phyloP scores from a whole-genome alignment of 2,329 filamentous ascomycete species.

The Neonectria coccinea region DNA sequence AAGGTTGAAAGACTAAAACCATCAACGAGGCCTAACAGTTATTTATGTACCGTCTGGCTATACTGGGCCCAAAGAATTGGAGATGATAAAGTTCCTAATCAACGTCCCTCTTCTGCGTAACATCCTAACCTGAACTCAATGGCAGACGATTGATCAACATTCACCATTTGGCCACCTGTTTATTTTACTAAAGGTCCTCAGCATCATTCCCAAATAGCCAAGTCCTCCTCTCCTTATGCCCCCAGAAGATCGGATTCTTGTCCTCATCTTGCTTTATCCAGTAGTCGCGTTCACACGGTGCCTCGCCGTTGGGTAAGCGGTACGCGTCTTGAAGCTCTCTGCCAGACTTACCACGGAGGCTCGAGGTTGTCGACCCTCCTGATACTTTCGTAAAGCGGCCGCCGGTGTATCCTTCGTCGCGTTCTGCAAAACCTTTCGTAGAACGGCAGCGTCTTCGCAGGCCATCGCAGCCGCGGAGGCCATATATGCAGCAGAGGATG shows the following conservation, averaged over 20 bases:
- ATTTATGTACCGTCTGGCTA: too few relatives aligned
- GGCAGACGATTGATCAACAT: too few relatives aligned
- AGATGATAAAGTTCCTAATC: too few relatives aligned
- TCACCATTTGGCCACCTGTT: too few relatives aligned
- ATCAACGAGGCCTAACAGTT: too few relatives aligned
- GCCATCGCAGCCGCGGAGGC: constrained; percentile 58
- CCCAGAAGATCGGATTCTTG: constrained; percentile 33
- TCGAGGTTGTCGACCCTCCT: constrained; percentile 32
- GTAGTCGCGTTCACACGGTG: constrained; percentile 64
- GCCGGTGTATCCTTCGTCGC: background rate
- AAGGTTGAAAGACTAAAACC: too few relatives aligned
- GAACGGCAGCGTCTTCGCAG: constrained; percentile 56
- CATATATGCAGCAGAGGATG: constrained; percentile 62
- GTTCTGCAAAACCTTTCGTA: constrained; percentile 3
- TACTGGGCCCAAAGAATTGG: too few relatives aligned
- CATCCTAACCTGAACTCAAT: too few relatives aligned
- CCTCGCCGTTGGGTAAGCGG: constrained; percentile 69
- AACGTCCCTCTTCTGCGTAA: too few relatives aligned
- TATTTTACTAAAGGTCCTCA: background rate
- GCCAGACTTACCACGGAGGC: constrained; percentile 34
- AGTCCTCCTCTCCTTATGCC: constrained; percentile 21
- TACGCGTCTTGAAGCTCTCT: constrained; percentile 57
- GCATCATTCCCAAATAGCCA: constrained; percentile 34
- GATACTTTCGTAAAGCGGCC: background rate
- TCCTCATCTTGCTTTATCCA: constrained; percentile 24